Percentiles rank a stretch among this genome's conserved stretches.
These are phyloP conservation scores for Chrysanthemum lavandulifolium DNA, from an alignment of 129 eudicot species.

Conservation along the genomic window DNA sequence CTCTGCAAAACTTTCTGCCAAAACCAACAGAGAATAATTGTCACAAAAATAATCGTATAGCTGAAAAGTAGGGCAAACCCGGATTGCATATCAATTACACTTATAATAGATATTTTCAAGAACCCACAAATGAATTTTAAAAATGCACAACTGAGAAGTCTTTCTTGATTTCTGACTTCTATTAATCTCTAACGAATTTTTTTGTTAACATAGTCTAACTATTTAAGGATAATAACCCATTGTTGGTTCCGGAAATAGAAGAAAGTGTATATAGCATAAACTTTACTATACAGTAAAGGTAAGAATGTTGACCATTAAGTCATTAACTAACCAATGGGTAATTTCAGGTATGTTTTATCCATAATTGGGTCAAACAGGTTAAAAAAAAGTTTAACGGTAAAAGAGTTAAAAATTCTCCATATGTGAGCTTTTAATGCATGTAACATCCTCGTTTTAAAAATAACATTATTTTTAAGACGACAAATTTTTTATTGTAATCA, in stretches of 20 bases:
- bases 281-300: not conserved
- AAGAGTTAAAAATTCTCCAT: not conserved
- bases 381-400: no score
- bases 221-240: no score
- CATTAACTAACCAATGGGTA: not conserved
- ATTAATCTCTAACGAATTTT: no score
- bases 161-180: not conserved
- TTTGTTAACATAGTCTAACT: no score
- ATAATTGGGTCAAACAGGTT: no score
- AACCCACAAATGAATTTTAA: not conserved
- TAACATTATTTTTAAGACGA: no score
- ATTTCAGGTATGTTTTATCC: not conserved
- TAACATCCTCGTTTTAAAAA: no score
- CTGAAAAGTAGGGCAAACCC: not conserved
- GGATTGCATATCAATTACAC: constrained; percentile 5
- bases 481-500: no score
- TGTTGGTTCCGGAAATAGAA: no score
- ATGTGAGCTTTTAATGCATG: no score
- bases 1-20: constrained; percentile 77
- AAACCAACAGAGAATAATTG: constrained; percentile 12
- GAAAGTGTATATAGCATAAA: not conserved
- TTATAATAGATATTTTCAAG: not conserved
- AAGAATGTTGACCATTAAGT: not conserved
- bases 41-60: constrained; percentile 4
- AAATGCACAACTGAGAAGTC: not conserved